Evolutionary conservation across 2,329 filamentous ascomycete species (phyloP).

Genomic region (Ophiocordyceps camponoti-floridani): DNA sequence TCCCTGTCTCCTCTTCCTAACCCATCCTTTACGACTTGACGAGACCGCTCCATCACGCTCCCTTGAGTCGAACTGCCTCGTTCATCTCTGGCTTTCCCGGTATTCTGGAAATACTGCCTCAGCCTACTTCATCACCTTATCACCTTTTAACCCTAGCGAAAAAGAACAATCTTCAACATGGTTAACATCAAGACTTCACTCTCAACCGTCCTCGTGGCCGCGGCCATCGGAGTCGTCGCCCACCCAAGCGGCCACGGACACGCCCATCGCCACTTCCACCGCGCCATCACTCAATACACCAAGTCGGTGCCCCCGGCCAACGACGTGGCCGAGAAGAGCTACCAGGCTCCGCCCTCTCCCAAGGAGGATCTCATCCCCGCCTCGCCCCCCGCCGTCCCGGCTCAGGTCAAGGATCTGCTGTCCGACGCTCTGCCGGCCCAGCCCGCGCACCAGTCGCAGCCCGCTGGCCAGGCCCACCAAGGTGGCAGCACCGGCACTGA

Average conservation of each 20-base stretch:
- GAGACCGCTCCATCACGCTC: too few relatives aligned
- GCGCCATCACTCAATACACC: constrained; percentile 12
- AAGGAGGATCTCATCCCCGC: neutral
- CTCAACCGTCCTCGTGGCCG: constrained; percentile 17
- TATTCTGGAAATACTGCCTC: too few relatives aligned
- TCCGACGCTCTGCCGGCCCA: too few relatives aligned
- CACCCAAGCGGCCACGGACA: constrained; percentile 17
- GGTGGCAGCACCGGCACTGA: constrained; percentile 1
- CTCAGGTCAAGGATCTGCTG: constrained; percentile 1
- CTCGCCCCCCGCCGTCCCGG: constrained; percentile 1
- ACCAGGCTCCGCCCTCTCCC: constrained; percentile 4
- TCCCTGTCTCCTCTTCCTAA: too few relatives aligned
- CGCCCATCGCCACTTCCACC: constrained; percentile 16
- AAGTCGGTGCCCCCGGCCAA: constrained; percentile 3
- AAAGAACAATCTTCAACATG: neutral
- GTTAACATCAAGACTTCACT: constrained; percentile 21
- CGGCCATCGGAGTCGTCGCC: constrained; percentile 22
- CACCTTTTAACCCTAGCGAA: neutral
- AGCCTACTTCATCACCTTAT: too few relatives aligned
- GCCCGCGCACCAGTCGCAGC: too few relatives aligned
- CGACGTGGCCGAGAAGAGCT: constrained; percentile 14
- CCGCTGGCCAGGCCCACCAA: too few relatives aligned
- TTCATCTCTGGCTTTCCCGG: too few relatives aligned
- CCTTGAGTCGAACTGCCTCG: too few relatives aligned
- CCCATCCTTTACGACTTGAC: too few relatives aligned